phyloP scores from a whole-genome alignment of 805 yeast genomes.

The Nematodospora valgi region DNA sequence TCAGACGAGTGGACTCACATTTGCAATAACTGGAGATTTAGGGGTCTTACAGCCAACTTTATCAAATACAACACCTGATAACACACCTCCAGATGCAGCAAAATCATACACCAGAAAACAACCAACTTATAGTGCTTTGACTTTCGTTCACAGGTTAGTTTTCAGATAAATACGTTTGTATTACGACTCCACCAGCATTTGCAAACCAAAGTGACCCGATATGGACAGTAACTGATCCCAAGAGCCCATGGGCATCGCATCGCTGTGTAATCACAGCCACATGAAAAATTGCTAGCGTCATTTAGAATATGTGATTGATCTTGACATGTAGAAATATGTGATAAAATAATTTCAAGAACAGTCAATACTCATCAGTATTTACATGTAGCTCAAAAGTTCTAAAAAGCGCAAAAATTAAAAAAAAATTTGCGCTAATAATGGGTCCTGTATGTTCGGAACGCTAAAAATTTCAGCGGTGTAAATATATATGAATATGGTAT shows the following conservation, averaged over 20 bases:
- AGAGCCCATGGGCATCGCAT: too few relatives aligned
- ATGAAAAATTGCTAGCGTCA: constrained; percentile 23
- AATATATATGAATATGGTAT: too few relatives aligned
- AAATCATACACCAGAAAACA: constrained; percentile 25
- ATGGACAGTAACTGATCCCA: constrained; percentile 25
- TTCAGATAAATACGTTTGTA: constrained; percentile 17
- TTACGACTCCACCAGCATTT: constrained; percentile 24
- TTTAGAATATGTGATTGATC: constrained; percentile 12
- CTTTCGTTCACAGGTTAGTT: constrained; percentile 13
- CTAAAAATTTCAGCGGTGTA: too few relatives aligned
- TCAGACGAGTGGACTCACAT: too few relatives aligned
- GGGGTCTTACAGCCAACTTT: constrained; percentile 21
- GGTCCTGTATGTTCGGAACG: too few relatives aligned
- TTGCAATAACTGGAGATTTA: background rate
- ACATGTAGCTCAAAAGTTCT: too few relatives aligned
- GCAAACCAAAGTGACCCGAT: constrained; percentile 23
- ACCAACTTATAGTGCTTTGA: constrained; percentile 23
- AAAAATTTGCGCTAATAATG: too few relatives aligned
- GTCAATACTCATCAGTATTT: too few relatives aligned
- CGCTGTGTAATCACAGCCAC: constrained; percentile 17
- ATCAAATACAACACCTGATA: constrained; percentile 27
- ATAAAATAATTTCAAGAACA: too few relatives aligned
- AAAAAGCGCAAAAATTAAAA: too few relatives aligned
- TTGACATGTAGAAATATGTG: background rate
- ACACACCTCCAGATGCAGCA: constrained; percentile 20